These are phyloP conservation scores for Dryadomyces quercivorus DNA, from an alignment of 2,329 filamentous ascomycete genomes.

Conservation along the genomic window DNA sequence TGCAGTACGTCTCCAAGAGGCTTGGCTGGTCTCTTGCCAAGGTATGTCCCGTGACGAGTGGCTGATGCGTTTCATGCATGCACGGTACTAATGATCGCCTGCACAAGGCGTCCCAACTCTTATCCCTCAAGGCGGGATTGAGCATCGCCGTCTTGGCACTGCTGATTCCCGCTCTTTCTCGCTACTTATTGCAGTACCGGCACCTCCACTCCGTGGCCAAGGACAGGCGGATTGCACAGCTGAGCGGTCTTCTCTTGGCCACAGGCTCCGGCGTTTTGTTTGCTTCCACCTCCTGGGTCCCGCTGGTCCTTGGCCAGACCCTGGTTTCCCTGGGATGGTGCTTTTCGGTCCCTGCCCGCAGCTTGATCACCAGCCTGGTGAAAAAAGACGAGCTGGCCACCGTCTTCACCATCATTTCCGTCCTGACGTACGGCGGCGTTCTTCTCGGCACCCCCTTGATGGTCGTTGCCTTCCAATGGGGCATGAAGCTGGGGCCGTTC, in stretches of 20 bases:
- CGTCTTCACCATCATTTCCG: not conserved
- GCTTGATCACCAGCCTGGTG: not conserved
- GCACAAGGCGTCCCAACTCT: not conserved
- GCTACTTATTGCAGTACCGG: not conserved
- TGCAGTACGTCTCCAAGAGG: not conserved
- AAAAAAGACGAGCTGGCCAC: not conserved
- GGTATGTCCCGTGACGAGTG: too few relatives aligned
- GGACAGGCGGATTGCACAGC: not conserved
- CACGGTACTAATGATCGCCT: too few relatives aligned
- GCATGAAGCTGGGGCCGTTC: not conserved
- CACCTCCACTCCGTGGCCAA: not conserved
- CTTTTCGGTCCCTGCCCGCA: not conserved
- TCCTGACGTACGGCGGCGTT: not conserved
- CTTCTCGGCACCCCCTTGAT: not conserved
- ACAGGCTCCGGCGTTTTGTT: not conserved
- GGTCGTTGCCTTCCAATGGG: not conserved
- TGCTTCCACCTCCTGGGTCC: not conserved
- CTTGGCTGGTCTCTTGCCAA: not conserved
- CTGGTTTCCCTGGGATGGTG: not conserved
- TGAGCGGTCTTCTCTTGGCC: not conserved
- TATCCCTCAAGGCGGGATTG: not conserved
- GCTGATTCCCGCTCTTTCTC: not conserved
- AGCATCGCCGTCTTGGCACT: not conserved
- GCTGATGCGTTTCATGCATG: too few relatives aligned
- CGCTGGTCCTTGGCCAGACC: not conserved